phyloP scores from a whole-genome alignment of 208 protist genomes.

The Acanthamoeba triangularis region DNA sequence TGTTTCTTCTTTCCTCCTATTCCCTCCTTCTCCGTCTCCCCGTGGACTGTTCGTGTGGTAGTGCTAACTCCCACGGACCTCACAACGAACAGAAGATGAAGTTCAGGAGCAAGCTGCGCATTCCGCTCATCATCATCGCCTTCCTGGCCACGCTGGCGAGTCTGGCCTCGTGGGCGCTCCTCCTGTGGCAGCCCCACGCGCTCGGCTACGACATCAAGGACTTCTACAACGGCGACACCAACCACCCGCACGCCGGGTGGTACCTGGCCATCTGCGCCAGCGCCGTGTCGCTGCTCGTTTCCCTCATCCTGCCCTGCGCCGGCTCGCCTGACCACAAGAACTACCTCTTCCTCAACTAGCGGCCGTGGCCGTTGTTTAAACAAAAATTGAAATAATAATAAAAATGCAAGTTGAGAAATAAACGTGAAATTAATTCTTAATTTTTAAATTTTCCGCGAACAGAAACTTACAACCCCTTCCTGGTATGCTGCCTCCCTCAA shows the following conservation, averaged over 20 bases:
- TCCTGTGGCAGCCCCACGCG: neutral
- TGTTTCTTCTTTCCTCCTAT: neutral
- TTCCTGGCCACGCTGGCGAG: neutral
- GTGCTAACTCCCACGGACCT: too few relatives aligned
- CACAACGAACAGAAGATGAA: neutral
- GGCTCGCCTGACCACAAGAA: neutral
- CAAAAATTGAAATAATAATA: too few relatives aligned
- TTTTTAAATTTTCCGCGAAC: too few relatives aligned
- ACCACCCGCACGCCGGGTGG: neutral
- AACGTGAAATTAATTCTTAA: too few relatives aligned
- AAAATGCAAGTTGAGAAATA: too few relatives aligned
- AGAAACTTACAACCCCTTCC: too few relatives aligned
- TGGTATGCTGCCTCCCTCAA: too few relatives aligned
- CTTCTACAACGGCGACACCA: neutral
- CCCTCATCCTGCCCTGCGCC: neutral
- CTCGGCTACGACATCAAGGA: neutral
- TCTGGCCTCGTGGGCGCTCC: neutral
- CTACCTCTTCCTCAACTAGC: neutral
- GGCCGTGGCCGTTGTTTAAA: too few relatives aligned
- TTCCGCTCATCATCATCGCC: neutral
- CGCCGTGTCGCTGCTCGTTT: neutral
- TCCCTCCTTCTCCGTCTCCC: too few relatives aligned
- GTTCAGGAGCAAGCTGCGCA: conserved; percentile 31
- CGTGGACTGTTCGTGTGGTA: too few relatives aligned
- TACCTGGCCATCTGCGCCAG: neutral